A percentile compares a stretch with the other conserved stretches of the same genome.
phyloP scores from a whole-genome alignment of 805 yeast species.

The Nakazawaea holstii region DNA sequence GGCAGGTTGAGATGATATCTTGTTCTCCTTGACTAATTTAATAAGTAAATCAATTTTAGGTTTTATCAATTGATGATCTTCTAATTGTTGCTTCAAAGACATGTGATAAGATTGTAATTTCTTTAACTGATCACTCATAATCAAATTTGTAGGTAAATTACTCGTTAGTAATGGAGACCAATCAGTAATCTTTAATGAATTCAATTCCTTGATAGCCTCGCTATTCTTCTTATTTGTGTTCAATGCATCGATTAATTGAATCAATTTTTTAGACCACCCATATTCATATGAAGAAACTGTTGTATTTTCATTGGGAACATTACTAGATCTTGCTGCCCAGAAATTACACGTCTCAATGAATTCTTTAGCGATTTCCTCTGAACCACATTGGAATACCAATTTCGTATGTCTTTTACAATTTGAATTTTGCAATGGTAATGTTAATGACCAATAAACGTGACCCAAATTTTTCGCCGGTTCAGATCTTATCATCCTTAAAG shows the following conservation, averaged over 20 bases:
- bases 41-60: slow-evolving; percentile 8
- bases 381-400: slow-evolving; percentile 61
- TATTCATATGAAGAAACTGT: slow-evolving; percentile 73
- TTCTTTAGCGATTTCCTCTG: slow-evolving; percentile 60
- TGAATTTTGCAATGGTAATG: slow-evolving; percentile 36
- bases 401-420: slow-evolving; percentile 23
- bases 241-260: slow-evolving; percentile 4
- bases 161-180: slow-evolving; percentile 34
- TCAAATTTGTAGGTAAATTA: slow-evolving; percentile 20
- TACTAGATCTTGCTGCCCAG: slow-evolving; percentile 85
- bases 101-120: slow-evolving; percentile 34
- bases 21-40: neutral
- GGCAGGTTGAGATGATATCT: slow-evolving; percentile 5
- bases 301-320: slow-evolving; percentile 57
- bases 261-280: slow-evolving; percentile 58
- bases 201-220: slow-evolving; percentile 18
- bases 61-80: slow-evolving; percentile 37
- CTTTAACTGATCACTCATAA: slow-evolving; percentile 32
- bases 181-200: slow-evolving; percentile 28
- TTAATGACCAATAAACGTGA: slow-evolving; percentile 42
- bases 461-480: slow-evolving; percentile 24
- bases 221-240: slow-evolving; percentile 15
- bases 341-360: slow-evolving; percentile 78
- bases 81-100: slow-evolving; percentile 31
- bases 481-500: slow-evolving; percentile 13